Base-by-base conservation (phyloP, 306 rosid species). In the Vicia sativa region DNA sequence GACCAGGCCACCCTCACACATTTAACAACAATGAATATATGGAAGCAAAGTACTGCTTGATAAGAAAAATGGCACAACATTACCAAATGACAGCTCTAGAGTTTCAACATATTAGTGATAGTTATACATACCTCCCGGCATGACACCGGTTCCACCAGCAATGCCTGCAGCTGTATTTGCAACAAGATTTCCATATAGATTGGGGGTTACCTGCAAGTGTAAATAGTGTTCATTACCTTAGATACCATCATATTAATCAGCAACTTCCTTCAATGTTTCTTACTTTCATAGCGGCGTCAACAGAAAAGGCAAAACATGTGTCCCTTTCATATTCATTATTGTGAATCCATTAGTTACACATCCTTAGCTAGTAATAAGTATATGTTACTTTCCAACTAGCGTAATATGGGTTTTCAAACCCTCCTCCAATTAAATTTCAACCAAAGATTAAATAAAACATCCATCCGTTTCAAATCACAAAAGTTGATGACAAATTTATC, bases 141-240 rank as follows among this genome's bases (percentile, higher is more conserved):
- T 92, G 82, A 92, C 93, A 50, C 98, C 98, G 4, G 98, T 92
- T 76, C 98, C 98, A 72, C 96, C 96, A 18, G 96, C 98, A 74
- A 93, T 93, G 73, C 98, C 97, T 66, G 98, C 96, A 12, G 98
- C 96, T 12, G 97, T 93, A 77, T 93, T 93, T 70, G 99, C 96
- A 31, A 90, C 92, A 0, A 93, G 96, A 76, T 93, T 93, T 67
- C 99, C 99, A 73, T 93, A 93, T 11, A 93, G 97, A 81, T 93
- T 93, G 52, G 97, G 99, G 15, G 97, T 93, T 61, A 93, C 99
- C 97, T 93, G 65, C 71, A 82, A 73, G 79, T 56, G 19, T 49
- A 60, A 86, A 62, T 37, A 25, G 9, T 16, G 19, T 34, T 6
- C n/a, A 21, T 79, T 71, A 82, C 26, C 68, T 54, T 43, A 45